Percentiles rank a stretch among this genome's conserved stretches.
Evolutionary conservation across 164 flowering plant genomes (phyloP).

Genomic region (Macadamia tetraphylla): DNA sequence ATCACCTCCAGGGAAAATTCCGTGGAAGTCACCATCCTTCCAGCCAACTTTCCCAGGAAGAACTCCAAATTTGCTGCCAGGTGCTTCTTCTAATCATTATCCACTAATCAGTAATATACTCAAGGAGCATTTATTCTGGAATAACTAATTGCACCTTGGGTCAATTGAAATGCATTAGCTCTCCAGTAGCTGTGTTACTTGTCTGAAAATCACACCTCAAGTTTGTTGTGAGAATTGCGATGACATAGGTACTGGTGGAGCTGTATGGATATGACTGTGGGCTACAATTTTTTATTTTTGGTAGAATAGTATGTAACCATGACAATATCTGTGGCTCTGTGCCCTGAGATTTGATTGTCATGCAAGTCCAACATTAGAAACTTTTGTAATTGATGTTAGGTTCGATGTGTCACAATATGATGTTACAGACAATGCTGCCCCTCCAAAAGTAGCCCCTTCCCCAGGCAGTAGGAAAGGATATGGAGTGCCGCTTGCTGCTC

Average conservation of each 20-base stretch:
- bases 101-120: background rate
- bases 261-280: background rate
- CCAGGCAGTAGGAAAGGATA: slow-evolving; percentile 16
- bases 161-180: background rate
- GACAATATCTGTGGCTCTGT: too few species aligned
- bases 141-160: background rate
- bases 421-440: slow-evolving; percentile 23
- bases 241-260: slow-evolving; percentile 2
- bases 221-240: background rate
- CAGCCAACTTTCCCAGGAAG: slow-evolving; percentile 20
- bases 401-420: slow-evolving; percentile 8
- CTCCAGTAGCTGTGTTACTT: background rate
- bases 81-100: slow-evolving; percentile 12
- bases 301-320: too few species aligned
- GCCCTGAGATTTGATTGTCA: slow-evolving; percentile 1
- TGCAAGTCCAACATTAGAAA: background rate
- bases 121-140: background rate
- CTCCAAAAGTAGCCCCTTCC: slow-evolving; percentile 33
- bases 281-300: background rate
- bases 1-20: slow-evolving; percentile 18
- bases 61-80: slow-evolving; percentile 25
- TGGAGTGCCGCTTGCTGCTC: slow-evolving; percentile 34
- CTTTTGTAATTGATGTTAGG: slow-evolving; percentile 7
- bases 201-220: background rate
- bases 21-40: slow-evolving; percentile 16